Evolutionary conservation across 2,329 filamentous ascomycete species (phyloP).

Genomic region (Aspergillus arachidicola): DNA sequence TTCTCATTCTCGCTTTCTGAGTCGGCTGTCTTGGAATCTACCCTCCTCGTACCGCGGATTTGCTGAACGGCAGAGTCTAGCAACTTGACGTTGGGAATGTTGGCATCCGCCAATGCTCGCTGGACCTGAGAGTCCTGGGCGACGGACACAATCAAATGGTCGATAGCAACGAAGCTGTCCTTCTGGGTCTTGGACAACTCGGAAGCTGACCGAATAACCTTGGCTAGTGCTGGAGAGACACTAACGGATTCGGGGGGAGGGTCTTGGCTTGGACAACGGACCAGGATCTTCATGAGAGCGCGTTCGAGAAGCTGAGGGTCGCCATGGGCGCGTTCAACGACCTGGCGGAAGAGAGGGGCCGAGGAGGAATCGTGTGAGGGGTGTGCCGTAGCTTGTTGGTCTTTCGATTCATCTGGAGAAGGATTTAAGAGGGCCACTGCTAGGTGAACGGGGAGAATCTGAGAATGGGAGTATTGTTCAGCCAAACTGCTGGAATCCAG

Average conservation of each 20-base stretch:
- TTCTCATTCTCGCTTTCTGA: slow-evolving; percentile 90
- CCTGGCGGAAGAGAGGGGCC: slow-evolving; percentile 87
- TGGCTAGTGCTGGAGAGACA: slow-evolving; percentile 78
- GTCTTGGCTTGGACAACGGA: slow-evolving; percentile 90
- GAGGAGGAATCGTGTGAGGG: slow-evolving; percentile 63
- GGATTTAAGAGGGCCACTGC: slow-evolving; percentile 61
- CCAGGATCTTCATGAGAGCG: slow-evolving; percentile 85
- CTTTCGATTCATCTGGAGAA: slow-evolving; percentile 65
- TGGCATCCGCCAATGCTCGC: slow-evolving; percentile 75
- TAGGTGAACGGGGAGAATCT: slow-evolving; percentile 87
- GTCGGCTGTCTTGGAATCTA: slow-evolving; percentile 96
- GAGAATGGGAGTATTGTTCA: slow-evolving; percentile 86
- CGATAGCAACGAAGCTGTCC: slow-evolving; percentile 89
- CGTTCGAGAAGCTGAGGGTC: slow-evolving; percentile 88
- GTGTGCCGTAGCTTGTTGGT: slow-evolving; percentile 71
- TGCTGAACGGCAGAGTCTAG: slow-evolving; percentile 87
- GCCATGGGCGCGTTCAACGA: slow-evolving; percentile 89
- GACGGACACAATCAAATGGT: slow-evolving; percentile 86
- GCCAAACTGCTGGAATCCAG: slow-evolving; percentile 85
- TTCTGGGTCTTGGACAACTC: slow-evolving; percentile 97
- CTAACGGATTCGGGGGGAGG: slow-evolving; percentile 88
- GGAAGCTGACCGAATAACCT: slow-evolving; percentile 78
- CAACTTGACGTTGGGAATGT: slow-evolving; percentile 87
- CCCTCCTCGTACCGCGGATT: slow-evolving; percentile 88
- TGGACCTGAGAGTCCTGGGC: slow-evolving; percentile 78